These are phyloP conservation scores for Fraxinus americana DNA, from an alignment of 257 asterid genomes.

Conservation along the genomic window DNA sequence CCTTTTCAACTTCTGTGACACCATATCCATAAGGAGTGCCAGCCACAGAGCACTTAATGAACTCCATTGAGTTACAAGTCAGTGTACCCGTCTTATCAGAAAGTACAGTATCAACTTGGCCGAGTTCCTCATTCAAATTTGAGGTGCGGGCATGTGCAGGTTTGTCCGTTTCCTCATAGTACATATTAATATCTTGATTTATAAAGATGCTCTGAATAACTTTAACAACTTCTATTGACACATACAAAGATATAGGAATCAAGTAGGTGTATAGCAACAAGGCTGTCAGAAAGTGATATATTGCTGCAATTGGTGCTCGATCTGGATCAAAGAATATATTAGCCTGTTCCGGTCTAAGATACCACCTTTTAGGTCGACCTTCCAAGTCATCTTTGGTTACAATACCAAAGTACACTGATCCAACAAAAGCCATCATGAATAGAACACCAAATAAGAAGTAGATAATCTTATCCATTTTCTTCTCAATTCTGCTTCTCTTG, in stretches of 20 bases:
- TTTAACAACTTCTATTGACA: constrained; percentile 85
- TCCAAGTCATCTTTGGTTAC: constrained; percentile 59
- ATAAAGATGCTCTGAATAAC: constrained; percentile 90
- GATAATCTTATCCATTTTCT: constrained; percentile 80
- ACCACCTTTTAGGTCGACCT: constrained; percentile 70
- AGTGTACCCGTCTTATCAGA: constrained; percentile 94
- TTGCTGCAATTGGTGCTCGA: constrained; percentile 71
- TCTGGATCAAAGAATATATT: constrained; percentile 67
- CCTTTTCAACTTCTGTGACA: constrained; percentile 81
- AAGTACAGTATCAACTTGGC: constrained; percentile 87
- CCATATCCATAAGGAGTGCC: constrained; percentile 87
- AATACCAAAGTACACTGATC: constrained; percentile 79
- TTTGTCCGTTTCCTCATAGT: constrained; percentile 80
- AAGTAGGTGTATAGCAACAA: constrained; percentile 70
- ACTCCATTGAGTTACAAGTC: constrained; percentile 95
- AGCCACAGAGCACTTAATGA: constrained; percentile 82
- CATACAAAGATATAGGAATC: constrained; percentile 86
- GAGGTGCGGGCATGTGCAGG: constrained; percentile 96
- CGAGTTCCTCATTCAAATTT: constrained; percentile 85
- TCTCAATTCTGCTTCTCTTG: constrained; percentile 88
- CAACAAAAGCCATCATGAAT: constrained; percentile 57
- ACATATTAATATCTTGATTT: constrained; percentile 76
- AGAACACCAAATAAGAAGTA: constrained; percentile 74
- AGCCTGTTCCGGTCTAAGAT: constrained; percentile 57
- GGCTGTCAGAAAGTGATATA: constrained; percentile 74